These are phyloP conservation scores for Wickerhamiella azyma DNA, from an alignment of 805 yeast species.

Conservation along the genomic window DNA sequence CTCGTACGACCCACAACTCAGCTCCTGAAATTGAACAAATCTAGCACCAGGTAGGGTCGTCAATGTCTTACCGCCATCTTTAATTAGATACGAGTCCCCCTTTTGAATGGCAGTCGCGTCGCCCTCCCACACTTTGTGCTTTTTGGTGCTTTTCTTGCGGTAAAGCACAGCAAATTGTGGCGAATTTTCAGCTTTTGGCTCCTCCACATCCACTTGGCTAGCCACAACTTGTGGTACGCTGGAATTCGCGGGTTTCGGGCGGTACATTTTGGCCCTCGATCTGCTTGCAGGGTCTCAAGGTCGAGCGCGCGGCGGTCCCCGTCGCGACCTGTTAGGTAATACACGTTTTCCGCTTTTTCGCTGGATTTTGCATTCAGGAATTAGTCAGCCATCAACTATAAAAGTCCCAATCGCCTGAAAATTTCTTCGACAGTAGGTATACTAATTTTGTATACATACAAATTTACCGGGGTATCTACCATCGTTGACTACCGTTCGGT, in stretches of 20 bases:
- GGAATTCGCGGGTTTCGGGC: neutral
- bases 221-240: neutral
- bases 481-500: constrained; percentile 14
- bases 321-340: too few relatives aligned
- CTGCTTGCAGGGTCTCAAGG: too few relatives aligned
- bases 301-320: too few relatives aligned
- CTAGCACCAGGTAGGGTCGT: constrained; percentile 20
- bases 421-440: constrained; percentile 21
- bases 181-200: too few relatives aligned
- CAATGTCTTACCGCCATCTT: constrained; percentile 19
- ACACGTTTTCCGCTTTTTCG: too few relatives aligned
- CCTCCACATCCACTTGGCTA: too few relatives aligned
- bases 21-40: constrained; percentile 25
- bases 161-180: constrained; percentile 34
- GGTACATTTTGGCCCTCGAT: neutral
- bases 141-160: constrained; percentile 59
- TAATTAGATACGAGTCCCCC: constrained; percentile 16
- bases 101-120: constrained; percentile 49
- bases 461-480: constrained; percentile 18
- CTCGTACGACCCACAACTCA: constrained; percentile 35
- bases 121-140: constrained; percentile 90
- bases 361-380: too few relatives aligned
- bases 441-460: constrained; percentile 20
- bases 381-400: constrained; percentile 7
- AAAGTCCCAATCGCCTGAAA: neutral